Evolutionary conservation across 1,284 basidiomycete species (phyloP), one percentile per base, ranked within the genome.

Genomic region (Ganoderma multipileum): DNA sequence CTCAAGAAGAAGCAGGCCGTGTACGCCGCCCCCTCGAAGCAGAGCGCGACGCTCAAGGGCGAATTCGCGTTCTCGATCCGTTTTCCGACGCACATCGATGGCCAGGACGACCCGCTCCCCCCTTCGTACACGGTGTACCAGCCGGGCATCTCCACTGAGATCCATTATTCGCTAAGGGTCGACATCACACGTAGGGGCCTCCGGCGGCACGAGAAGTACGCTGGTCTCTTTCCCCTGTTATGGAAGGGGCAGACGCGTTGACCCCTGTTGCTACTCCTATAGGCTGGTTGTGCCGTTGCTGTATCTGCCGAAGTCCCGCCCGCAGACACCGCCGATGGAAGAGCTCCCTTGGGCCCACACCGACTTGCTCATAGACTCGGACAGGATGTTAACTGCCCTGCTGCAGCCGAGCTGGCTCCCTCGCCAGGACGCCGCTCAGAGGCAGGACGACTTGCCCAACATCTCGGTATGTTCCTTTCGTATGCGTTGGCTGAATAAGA

Each of bases 191-290:
- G 84, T 41, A 84, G 82, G 71, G 82, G 81, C 39, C 68, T 85
- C 14, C 78, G 80, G 50, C 79, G 80, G 64, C 79, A 81, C 73
- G 82, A 82, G 76, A 74, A 73, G 87, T 88, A 72, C 77, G 85
- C 76, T 57, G 23, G 26, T 26, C 50, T 44, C 36, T 63, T 30
- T 55, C 18, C 33, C 42, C 52, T 28, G 33, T 47, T n/a, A 16
- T 44, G 52, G 23, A 44, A n/a, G 30, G 41, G 42, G 47, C 57
- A 60, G 63, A 20, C 63, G 61, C 30, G 50, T 65, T 70, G 54
- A 55, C 62, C 63, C 26, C 47, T 44, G 55, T 23, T 39, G 3
- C 38, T 33, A 39, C 62, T 42, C 8, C 20, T 20, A 42, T 64
- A 73, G 66, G 67, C 68, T 76, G 52, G 64, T 63, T 52, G 61